Evolutionary conservation across 2,329 filamentous ascomycete genomes (phyloP).

Genomic region (Cadophora sp.): DNA sequence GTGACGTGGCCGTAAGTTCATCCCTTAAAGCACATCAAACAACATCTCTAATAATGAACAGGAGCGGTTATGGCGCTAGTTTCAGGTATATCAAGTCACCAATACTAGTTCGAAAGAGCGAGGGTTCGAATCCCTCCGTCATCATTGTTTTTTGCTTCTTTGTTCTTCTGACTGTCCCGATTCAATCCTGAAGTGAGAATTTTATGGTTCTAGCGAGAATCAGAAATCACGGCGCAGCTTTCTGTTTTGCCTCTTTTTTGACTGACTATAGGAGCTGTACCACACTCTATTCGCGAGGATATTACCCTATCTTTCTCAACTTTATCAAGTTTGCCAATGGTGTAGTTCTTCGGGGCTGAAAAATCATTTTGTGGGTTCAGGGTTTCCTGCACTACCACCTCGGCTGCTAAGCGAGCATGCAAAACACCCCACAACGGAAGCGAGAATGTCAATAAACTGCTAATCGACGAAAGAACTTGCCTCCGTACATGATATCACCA

Average conservation of each 20-base stretch:
- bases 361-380: neutral
- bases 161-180: neutral
- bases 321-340: too few species aligned
- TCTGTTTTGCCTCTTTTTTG: too few species aligned
- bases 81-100: too few species aligned
- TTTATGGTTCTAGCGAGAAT: neutral
- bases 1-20: too few species aligned
- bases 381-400: neutral
- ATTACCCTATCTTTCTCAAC: too few species aligned
- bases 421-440: neutral
- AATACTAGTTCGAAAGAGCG: neutral
- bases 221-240: too few species aligned
- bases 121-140: neutral
- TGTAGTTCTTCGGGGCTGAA: too few species aligned
- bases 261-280: too few species aligned
- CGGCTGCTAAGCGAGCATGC: neutral
- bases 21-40: too few species aligned
- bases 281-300: too few species aligned
- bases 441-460: constrained; percentile 4
- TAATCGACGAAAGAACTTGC: neutral
- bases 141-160: neutral
- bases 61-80: too few species aligned
- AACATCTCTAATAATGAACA: too few species aligned
- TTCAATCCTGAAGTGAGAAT: neutral
- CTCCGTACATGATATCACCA: neutral